These are phyloP conservation scores for Spathaspora boniae DNA, from an alignment of 805 yeast species.

Conservation along the genomic window DNA sequence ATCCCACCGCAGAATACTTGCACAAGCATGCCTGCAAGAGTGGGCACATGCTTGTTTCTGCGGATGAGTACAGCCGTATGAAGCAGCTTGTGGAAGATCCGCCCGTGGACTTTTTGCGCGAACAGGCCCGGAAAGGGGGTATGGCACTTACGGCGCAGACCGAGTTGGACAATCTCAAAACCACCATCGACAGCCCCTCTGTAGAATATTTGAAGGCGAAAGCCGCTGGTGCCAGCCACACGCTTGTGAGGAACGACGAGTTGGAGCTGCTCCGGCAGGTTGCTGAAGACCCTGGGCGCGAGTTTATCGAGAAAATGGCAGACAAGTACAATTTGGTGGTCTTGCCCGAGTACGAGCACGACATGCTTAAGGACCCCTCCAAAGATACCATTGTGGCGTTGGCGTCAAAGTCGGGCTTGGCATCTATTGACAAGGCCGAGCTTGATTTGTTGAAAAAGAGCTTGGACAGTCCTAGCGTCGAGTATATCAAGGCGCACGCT, in stretches of 20 bases:
- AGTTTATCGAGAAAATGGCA: constrained; percentile 12
- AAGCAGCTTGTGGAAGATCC: constrained; percentile 20
- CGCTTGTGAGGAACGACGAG: constrained; percentile 9
- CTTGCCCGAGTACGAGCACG: constrained; percentile 14
- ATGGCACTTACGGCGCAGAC: constrained; percentile 10
- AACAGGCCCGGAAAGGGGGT: constrained; percentile 10
- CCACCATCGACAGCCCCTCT: constrained; percentile 19
- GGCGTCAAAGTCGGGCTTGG: constrained; percentile 5
- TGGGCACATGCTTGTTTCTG: constrained; percentile 12
- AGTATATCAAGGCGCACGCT: constrained; percentile 11
- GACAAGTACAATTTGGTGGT: constrained; percentile 11
- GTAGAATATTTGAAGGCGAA: constrained; percentile 28
- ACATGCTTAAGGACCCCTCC: constrained; percentile 6
- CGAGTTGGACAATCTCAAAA: constrained; percentile 6
- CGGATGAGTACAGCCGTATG: constrained; percentile 12
- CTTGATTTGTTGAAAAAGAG: constrained; percentile 15
- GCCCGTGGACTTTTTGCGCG: constrained; percentile 12
- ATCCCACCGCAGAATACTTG: constrained; percentile 12
- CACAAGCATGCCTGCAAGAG: constrained; percentile 11
- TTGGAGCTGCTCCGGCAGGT: constrained; percentile 9
- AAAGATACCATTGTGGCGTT: not conserved
- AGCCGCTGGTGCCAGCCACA: constrained; percentile 20
- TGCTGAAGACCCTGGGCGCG: constrained; percentile 14
- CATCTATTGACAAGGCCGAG: constrained; percentile 5
- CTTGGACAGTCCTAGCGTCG: constrained; percentile 12